phyloP scores from a whole-genome alignment of 1,139 yeast species.

The Magnusiomyces clavatus region DNA sequence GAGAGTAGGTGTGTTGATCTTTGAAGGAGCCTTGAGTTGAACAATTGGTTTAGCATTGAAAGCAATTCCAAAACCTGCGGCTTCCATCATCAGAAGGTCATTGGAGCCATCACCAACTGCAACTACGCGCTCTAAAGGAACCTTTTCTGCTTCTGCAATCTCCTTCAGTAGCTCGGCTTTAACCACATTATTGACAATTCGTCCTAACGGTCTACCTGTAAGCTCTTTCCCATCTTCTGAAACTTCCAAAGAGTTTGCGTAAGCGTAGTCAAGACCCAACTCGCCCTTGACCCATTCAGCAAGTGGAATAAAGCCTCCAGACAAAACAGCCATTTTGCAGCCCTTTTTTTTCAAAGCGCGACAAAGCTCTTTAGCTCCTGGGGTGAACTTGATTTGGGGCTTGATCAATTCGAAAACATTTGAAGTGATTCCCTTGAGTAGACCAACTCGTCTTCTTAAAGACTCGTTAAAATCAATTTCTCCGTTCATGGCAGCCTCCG shows the following conservation, averaged over 20 bases:
- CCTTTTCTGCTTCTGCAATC: constrained; percentile 56
- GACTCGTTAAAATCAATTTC: constrained; percentile 88
- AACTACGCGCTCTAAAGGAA: constrained; percentile 47
- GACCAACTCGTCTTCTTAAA: constrained; percentile 60
- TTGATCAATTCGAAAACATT: constrained; percentile 77
- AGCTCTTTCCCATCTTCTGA: constrained; percentile 39
- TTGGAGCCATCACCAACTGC: constrained; percentile 99
- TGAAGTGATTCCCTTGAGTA: constrained; percentile 74
- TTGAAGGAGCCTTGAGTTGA: constrained; percentile 68
- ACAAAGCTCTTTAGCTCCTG: constrained; percentile 73
- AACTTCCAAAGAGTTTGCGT: constrained; percentile 60
- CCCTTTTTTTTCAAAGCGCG: constrained; percentile 54
- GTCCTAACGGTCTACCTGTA: constrained; percentile 57
- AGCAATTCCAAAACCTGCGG: constrained; percentile 91
- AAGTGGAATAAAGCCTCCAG: constrained; percentile 91
- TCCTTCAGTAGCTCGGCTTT: constrained; percentile 68
- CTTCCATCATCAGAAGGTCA: constrained; percentile 86
- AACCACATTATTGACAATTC: constrained; percentile 75
- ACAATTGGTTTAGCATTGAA: constrained; percentile 97
- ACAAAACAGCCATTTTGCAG: constrained; percentile 72
- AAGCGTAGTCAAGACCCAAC: constrained; percentile 76
- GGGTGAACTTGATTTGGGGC: constrained; percentile 59
- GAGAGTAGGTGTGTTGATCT: constrained; percentile 64
- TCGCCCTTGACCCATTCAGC: constrained; percentile 66
- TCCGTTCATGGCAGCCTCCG: constrained; percentile 95